These are phyloP conservation scores for Botrytis cinerea DNA, from an alignment of 2,329 filamentous ascomycete species.

Conservation along the genomic window DNA sequence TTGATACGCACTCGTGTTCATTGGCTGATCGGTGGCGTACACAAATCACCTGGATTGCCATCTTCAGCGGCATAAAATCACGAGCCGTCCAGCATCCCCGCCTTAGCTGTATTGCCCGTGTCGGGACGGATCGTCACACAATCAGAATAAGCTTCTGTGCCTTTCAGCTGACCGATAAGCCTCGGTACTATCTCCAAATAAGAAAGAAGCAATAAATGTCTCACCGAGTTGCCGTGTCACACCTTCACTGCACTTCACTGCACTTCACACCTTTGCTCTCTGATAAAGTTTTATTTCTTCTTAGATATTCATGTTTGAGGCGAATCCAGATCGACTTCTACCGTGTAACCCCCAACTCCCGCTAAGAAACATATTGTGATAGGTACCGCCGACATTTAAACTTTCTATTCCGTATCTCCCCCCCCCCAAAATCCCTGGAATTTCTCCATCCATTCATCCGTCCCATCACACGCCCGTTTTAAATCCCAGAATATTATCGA, in stretches of 20 bases:
- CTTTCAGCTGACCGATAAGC: slow-evolving; percentile 1
- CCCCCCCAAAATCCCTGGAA: background rate
- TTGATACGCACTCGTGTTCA: background rate
- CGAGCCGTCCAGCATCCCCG: background rate
- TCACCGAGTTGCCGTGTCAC: background rate
- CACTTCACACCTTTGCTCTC: background rate
- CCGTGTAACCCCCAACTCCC: background rate
- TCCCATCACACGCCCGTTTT: slow-evolving; percentile 1
- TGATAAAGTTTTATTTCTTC: background rate
- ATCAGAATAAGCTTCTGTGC: background rate
- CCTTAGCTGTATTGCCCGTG: background rate
- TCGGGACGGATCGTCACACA: background rate
- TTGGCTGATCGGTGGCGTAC: background rate
- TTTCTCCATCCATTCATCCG: background rate
- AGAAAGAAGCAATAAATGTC: background rate
- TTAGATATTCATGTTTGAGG: background rate
- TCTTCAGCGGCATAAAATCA: slow-evolving; percentile 4
- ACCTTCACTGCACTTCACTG: no score
- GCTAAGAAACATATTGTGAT: background rate
- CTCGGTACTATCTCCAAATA: background rate
- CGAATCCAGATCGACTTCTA: slow-evolving; percentile 11
- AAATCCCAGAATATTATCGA: background rate
- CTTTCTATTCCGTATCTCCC: background rate
- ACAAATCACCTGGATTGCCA: background rate
- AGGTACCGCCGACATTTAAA: background rate